These are phyloP conservation scores for Diplosphaera chodatii DNA, from an alignment of 139 green algal genomes.

Conservation along the genomic window DNA sequence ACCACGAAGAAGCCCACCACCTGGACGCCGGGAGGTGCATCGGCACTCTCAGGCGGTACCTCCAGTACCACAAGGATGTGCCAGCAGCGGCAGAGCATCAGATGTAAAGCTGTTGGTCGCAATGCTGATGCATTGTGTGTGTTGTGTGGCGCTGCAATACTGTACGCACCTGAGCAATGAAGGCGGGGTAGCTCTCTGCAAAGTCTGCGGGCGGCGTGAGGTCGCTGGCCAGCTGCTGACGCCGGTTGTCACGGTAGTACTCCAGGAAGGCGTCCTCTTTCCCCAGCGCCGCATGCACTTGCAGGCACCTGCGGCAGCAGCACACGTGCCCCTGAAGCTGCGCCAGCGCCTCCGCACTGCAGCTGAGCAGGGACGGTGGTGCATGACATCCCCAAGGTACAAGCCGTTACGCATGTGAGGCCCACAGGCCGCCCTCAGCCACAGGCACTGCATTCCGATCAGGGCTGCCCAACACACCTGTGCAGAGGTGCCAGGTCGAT, in stretches of 20 bases:
- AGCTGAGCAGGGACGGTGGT: no score
- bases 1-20: slow-evolving; percentile 71
- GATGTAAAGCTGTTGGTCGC: no score
- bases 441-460: no score
- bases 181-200: slow-evolving; percentile 49
- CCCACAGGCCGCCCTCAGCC: no score
- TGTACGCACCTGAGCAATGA: slow-evolving; percentile 46
- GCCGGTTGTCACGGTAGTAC: slow-evolving; percentile 34
- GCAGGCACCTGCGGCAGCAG: slow-evolving; percentile 15
- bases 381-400: no score
- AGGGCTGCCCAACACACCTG: slow-evolving; percentile 25
- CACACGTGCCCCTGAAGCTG: no score
- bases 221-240: slow-evolving; percentile 40
- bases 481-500: slow-evolving; percentile 58
- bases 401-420: no score
- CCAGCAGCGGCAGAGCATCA: no score
- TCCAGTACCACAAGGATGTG: no score
- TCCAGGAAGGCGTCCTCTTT: slow-evolving; percentile 17
- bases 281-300: slow-evolving; percentile 27
- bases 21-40: slow-evolving; percentile 13
- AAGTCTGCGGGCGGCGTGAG: slow-evolving; percentile 46
- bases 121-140: no score
- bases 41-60: no score
- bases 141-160: neutral
- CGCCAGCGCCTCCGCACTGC: no score